A percentile compares a stretch with the other conserved stretches of the same genome.
phyloP scores from a whole-genome alignment of 2,329 filamentous ascomycete species.

The Claviceps africana region DNA sequence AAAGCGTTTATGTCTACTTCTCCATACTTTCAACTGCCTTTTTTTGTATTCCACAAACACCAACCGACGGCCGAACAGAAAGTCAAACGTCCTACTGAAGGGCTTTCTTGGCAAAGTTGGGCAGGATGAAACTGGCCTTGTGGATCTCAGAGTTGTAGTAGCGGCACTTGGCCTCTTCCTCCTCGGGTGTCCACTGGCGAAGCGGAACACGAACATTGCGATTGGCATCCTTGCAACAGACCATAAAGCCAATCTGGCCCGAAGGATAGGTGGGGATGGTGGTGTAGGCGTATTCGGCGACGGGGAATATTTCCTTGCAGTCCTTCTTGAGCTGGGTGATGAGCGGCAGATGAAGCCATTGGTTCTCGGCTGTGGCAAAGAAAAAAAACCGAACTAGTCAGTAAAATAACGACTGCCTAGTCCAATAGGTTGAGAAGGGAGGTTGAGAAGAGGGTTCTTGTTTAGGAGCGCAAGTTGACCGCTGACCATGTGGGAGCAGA shows the following conservation, averaged over 20 bases:
- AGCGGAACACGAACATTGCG: conserved; percentile 76
- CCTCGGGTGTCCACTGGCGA: conserved; percentile 66
- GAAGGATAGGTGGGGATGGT: conserved; percentile 98
- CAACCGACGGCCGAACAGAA: background rate
- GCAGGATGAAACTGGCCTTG: conserved; percentile 83
- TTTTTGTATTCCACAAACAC: background rate
- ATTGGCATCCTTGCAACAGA: conserved; percentile 87
- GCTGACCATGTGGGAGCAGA: background rate
- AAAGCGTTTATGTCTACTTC: background rate
- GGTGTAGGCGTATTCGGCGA: conserved; percentile 96
- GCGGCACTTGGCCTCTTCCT: conserved; percentile 83
- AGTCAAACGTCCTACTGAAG: conserved; percentile 32
- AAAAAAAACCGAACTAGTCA: conserved; percentile 5
- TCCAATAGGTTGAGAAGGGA: background rate
- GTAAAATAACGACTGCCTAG: conserved; percentile 5
- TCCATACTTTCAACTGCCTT: background rate
- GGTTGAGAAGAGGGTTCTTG: background rate
- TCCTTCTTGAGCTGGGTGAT: conserved; percentile 93
- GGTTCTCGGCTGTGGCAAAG: conserved; percentile 69
- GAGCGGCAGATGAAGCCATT: conserved; percentile 92
- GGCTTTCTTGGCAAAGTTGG: conserved; percentile 79
- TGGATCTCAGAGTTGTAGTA: conserved; percentile 99
- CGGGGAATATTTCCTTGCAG: conserved; percentile 93
- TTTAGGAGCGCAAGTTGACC: background rate
- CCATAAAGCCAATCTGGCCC: conserved; percentile 99